Evolutionary conservation across 2,329 filamentous ascomycete genomes (phyloP), one percentile per base, ranked within the genome.

Genomic region (Colletotrichum sp.): DNA sequence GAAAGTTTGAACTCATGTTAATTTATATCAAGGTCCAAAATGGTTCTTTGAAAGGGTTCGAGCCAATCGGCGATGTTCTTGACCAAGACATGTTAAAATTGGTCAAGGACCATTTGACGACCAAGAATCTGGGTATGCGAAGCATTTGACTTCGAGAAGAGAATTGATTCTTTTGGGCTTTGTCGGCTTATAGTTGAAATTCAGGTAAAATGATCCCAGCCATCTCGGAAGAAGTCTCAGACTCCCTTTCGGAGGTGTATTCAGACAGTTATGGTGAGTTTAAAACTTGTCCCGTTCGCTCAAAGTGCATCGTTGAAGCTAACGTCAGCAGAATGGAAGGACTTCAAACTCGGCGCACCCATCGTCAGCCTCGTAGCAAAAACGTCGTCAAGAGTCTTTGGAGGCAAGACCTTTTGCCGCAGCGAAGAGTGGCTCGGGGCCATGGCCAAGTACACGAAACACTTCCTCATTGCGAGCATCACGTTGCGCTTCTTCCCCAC

Each of bases 271-370:
- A 13, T 52, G 44, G 44, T 52, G 12, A 49, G 39, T n/a, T n/a
- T n/a, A 2, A n/a, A n/a, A 6, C 3, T 0, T 6, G 5, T 12
- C 0, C 0, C 5, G 9, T 11, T n/a, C 5, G 0, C 5, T 12
- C 9, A 49, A n/a, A 8, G 19, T n/a, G 19, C 3, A 6, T n/a
- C 12, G 39, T 12, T 6, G 39, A 49, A 11, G 0, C 44, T 49
- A 22, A 22, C 9, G 6, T 22, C 1, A 52, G 44, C 44, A 52
- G 44, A 52, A 22, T 52, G 44, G 44, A 52, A 52, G 44, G 44
- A 52, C 44, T 52, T 52, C n/a, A 52, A 52, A 2, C 44, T 52
- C 1, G 44, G 44, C 44, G 44, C 44, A 52, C n/a, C 44, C 11
- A 52, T 52, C 44, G 44, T 52, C 0, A 52, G 44, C n/a, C 44